These are phyloP conservation scores for Tausonia pullulans DNA, from an alignment of 1,284 basidiomycete genomes.

Conservation along the genomic window DNA sequence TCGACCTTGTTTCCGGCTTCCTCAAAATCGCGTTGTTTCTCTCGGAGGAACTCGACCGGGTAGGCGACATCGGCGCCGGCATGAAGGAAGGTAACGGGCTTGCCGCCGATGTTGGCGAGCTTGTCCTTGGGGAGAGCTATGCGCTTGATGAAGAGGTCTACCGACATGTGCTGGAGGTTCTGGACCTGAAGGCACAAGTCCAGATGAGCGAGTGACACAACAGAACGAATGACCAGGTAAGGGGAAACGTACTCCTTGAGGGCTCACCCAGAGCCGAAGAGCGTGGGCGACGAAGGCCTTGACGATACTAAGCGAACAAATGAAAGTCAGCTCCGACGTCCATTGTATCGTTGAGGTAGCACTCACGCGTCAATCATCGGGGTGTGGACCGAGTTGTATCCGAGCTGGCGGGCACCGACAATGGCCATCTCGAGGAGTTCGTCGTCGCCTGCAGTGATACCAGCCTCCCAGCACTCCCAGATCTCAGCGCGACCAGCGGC, in stretches of 20 bases:
- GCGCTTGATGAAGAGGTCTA: slow-evolving; percentile 13
- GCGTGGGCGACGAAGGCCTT: neutral
- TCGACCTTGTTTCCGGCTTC: slow-evolving; percentile 6
- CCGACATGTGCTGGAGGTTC: neutral
- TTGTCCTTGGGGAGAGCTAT: slow-evolving; percentile 1
- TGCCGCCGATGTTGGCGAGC: slow-evolving; percentile 1
- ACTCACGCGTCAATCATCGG: neutral
- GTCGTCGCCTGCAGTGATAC: neutral
- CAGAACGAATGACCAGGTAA: neutral
- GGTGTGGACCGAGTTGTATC: neutral
- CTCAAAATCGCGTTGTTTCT: slow-evolving; percentile 13
- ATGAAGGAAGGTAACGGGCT: slow-evolving; percentile 6
- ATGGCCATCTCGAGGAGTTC: neutral
- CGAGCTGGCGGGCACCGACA: slow-evolving; percentile 1
- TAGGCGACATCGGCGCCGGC: slow-evolving; percentile 11
- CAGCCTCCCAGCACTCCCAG: slow-evolving; percentile 13
- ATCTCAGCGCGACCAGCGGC: slow-evolving; percentile 11
- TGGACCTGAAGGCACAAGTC: neutral
- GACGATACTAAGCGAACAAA: neutral
- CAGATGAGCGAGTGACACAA: neutral
- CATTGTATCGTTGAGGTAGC: neutral
- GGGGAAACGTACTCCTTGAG: neutral
- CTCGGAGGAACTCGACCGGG: neutral
- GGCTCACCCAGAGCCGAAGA: neutral
- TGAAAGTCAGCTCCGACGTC: neutral